phyloP scores from a whole-genome alignment of 1,139 yeast genomes.

The Geotrichum reessii region DNA sequence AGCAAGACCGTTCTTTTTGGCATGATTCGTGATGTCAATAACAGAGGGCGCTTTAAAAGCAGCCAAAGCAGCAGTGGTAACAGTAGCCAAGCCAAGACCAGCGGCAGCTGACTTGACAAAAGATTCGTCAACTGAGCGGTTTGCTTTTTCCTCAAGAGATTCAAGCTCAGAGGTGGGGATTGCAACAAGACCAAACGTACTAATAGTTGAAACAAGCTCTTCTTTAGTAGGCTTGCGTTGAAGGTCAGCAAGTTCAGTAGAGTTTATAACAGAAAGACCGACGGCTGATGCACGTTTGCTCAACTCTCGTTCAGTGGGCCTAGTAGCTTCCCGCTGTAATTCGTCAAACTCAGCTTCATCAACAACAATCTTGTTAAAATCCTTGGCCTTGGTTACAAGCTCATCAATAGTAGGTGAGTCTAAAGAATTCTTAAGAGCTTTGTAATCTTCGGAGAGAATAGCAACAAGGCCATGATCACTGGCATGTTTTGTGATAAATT shows the following conservation, averaged over 20 bases:
- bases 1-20: conserved; percentile 26
- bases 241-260: conserved; percentile 26
- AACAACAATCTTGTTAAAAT: conserved; percentile 20
- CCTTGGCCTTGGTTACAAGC: conserved; percentile 34
- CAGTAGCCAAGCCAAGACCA: conserved; percentile 33
- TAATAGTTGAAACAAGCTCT: conserved; percentile 31
- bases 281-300: neutral
- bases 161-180: conserved; percentile 33
- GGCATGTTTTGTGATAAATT: conserved; percentile 5
- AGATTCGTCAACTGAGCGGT: conserved; percentile 28
- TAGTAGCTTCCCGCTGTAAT: conserved; percentile 19
- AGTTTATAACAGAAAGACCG: conserved; percentile 36
- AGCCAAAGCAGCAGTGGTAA: conserved; percentile 33
- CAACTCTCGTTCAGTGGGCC: conserved; percentile 19
- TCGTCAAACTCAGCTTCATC: conserved; percentile 25
- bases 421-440: conserved; percentile 22
- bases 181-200: conserved; percentile 35
- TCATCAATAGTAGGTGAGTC: conserved; percentile 3
- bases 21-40: conserved; percentile 32
- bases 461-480: conserved; percentile 35
- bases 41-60: conserved; percentile 24
- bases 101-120: conserved; percentile 21
- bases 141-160: conserved; percentile 31
- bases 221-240: conserved; percentile 10
- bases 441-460: conserved; percentile 37